Evolutionary conservation across 371 early-diverging fungal genomes (phyloP).

Genomic region (Umbelopsis sp.): DNA sequence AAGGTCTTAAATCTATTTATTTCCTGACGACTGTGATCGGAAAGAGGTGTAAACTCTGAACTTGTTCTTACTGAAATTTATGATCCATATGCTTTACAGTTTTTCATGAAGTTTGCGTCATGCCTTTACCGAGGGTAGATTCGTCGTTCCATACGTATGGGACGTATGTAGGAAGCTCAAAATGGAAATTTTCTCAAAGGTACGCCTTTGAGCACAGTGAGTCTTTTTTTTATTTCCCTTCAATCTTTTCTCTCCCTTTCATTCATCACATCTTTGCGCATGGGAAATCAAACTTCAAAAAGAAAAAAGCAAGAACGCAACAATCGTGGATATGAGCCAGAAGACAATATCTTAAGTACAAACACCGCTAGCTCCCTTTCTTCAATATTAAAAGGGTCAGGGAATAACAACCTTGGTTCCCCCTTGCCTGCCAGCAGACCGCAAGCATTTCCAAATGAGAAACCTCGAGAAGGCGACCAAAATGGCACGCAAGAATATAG

Average conservation of each 20-base stretch:
- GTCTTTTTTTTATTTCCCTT: background rate
- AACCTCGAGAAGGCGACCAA: background rate
- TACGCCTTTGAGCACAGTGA: conserved; percentile 3
- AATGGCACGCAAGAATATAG: background rate
- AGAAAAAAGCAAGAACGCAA: conserved; percentile 4
- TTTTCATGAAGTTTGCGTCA: no score
- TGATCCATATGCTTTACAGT: no score
- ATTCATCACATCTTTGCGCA: background rate
- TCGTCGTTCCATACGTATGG: background rate
- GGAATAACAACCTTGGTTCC: background rate
- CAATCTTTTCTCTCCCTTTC: background rate
- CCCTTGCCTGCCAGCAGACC: conserved; percentile 1
- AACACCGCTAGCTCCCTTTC: conserved; percentile 53
- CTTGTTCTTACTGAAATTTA: no score
- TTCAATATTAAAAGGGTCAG: conserved; percentile 34
- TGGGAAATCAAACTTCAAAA: conserved; percentile 14
- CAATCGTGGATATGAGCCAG: conserved; percentile 8
- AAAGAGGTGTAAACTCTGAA: no score
- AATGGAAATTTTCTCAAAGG: conserved; percentile 18
- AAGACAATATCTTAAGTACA: conserved; percentile 49
- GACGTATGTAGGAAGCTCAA: background rate
- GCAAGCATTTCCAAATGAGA: conserved; percentile 7
- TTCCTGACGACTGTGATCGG: no score
- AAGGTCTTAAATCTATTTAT: no score
- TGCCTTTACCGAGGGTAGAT: no score